These are phyloP conservation scores for Xylaria cubensis DNA, from an alignment of 495 filamentous ascomycete genomes.

Conservation along the genomic window DNA sequence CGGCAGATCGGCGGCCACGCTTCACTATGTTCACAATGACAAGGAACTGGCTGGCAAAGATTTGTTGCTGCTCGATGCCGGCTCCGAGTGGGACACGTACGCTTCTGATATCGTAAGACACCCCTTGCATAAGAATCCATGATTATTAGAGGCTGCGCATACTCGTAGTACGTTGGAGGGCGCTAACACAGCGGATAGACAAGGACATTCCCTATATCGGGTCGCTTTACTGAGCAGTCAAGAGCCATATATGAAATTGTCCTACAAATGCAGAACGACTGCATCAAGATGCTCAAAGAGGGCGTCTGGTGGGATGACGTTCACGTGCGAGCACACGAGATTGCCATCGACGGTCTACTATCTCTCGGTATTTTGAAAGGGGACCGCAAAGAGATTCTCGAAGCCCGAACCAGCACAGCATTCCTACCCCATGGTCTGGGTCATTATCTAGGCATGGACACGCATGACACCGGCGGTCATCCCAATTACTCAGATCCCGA, in stretches of 20 bases:
- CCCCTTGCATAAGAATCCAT: not conserved
- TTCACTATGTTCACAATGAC: slow-evolving; percentile 87
- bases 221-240: slow-evolving; percentile 75
- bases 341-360: slow-evolving; percentile 82
- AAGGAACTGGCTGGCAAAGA: slow-evolving; percentile 69
- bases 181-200: slow-evolving; percentile 54
- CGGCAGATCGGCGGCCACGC: slow-evolving; percentile 78
- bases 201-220: slow-evolving; percentile 82
- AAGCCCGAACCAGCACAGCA: slow-evolving; percentile 75
- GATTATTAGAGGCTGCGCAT: too few relatives aligned
- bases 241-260: slow-evolving; percentile 86
- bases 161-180: not conserved
- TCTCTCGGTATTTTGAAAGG: slow-evolving; percentile 77
- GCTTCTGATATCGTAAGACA: slow-evolving; percentile 73
- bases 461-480: slow-evolving; percentile 89
- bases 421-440: slow-evolving; percentile 95
- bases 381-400: slow-evolving; percentile 72
- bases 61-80: slow-evolving; percentile 84
- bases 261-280: slow-evolving; percentile 80
- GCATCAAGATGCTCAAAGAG: slow-evolving; percentile 74
- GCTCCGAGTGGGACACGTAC: slow-evolving; percentile 80
- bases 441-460: slow-evolving; percentile 94
- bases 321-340: slow-evolving; percentile 76
- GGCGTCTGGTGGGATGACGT: slow-evolving; percentile 86
- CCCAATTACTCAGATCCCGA: slow-evolving; percentile 86